Percentiles rank a stretch among this genome's conserved stretches.
These are phyloP conservation scores for Silene conica DNA, from an alignment of 148 eudicot species.

Conservation along the genomic window DNA sequence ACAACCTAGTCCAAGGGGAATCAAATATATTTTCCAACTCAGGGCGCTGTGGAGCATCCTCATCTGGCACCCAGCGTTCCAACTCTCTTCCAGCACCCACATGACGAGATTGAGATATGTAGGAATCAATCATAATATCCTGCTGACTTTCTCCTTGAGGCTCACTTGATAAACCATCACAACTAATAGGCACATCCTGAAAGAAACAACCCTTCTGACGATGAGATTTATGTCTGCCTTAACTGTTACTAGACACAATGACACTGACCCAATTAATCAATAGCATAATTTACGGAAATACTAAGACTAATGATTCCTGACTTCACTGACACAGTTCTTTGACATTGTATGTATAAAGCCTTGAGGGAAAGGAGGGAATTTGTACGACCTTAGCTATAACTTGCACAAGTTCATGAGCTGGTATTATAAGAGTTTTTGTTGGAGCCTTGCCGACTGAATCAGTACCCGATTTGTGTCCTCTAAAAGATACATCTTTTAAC, in stretches of 20 bases:
- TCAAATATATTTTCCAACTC: slow-evolving; percentile 80
- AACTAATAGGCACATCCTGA: slow-evolving; percentile 73
- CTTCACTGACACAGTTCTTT: background rate
- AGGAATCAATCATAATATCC: slow-evolving; percentile 82
- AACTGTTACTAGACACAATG: background rate
- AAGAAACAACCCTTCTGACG: slow-evolving; percentile 13
- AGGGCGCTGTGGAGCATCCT: slow-evolving; percentile 54
- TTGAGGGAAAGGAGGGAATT: background rate
- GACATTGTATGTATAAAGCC: background rate
- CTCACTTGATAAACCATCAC: slow-evolving; percentile 59
- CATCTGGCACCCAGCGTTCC: slow-evolving; percentile 91
- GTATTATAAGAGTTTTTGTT: slow-evolving; percentile 61
- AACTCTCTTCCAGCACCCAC: slow-evolving; percentile 70
- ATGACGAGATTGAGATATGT: slow-evolving; percentile 73
- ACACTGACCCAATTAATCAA: background rate
- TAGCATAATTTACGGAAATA: background rate
- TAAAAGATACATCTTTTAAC: slow-evolving; percentile 49
- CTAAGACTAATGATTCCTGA: background rate
- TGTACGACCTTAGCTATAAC: slow-evolving; percentile 72
- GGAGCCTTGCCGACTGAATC: slow-evolving; percentile 58
- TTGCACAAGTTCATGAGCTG: slow-evolving; percentile 81
- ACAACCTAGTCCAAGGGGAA: slow-evolving; percentile 71
- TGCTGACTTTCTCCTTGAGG: slow-evolving; percentile 48
- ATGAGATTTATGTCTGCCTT: background rate
- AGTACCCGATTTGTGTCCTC: slow-evolving; percentile 43